Conservation (phyloP, 495 filamentous ascomycete genomes). For the Trichocladium antarcticum region DNA sequence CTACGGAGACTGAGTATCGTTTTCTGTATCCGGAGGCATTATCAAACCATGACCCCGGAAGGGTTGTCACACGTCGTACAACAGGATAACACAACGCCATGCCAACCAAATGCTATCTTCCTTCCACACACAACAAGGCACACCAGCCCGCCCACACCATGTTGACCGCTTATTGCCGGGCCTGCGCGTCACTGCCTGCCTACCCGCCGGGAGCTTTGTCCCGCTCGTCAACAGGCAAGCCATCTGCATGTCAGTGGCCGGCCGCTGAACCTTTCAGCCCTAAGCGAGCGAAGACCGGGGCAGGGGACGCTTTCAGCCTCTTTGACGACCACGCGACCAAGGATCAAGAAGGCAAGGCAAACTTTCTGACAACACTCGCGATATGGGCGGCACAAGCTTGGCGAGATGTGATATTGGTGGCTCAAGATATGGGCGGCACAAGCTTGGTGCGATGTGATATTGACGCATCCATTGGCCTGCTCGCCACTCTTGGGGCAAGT, state of each 20-base stretch:
- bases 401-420: too few relatives aligned
- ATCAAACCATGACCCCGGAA: too few relatives aligned
- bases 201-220: too few relatives aligned
- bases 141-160: not conserved
- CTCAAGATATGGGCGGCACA: too few relatives aligned
- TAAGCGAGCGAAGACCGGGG: not conserved
- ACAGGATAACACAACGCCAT: not conserved
- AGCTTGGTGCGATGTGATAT: too few relatives aligned
- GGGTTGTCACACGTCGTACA: not conserved
- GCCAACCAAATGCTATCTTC: not conserved
- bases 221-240: not conserved
- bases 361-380: too few relatives aligned
- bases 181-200: not conserved
- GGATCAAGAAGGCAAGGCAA: too few relatives aligned
- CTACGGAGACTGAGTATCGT: too few relatives aligned
- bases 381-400: too few relatives aligned
- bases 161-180: slow-evolving; percentile 2
- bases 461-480: too few relatives aligned
- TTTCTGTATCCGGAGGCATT: too few relatives aligned
- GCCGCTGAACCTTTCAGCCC: not conserved
- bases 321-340: not conserved
- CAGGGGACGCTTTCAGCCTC: not conserved
- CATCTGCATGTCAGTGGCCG: not conserved
- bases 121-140: not conserved
- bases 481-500: too few relatives aligned